These are phyloP conservation scores for Leccinellum luteum DNA, from an alignment of 768 basidiomycete species.

Conservation along the genomic window DNA sequence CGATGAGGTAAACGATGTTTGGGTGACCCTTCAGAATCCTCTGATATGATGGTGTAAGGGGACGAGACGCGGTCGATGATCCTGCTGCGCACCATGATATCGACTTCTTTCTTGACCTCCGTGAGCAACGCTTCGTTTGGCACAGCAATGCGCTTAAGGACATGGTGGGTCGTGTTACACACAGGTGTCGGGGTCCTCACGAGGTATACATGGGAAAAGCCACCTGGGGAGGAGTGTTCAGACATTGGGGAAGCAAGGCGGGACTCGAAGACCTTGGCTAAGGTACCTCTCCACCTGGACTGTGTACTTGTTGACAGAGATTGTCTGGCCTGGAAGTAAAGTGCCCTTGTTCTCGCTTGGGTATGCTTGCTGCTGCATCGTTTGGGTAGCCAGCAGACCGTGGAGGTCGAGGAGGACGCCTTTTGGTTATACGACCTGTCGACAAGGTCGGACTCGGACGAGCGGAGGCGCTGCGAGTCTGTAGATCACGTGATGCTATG, in stretches of 20 bases:
- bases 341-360: slow-evolving; percentile 56
- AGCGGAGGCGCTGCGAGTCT: neutral
- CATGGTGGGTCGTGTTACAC: slow-evolving; percentile 90
- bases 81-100: slow-evolving; percentile 81
- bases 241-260: slow-evolving; percentile 6
- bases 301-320: slow-evolving; percentile 83
- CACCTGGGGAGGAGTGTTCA: slow-evolving; percentile 53
- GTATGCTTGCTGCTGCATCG: slow-evolving; percentile 45
- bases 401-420: neutral
- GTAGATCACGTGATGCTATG: slow-evolving; percentile 16
- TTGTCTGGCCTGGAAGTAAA: slow-evolving; percentile 77
- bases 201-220: slow-evolving; percentile 97
- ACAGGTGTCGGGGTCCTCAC: slow-evolving; percentile 85
- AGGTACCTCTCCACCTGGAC: slow-evolving; percentile 95
- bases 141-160: slow-evolving; percentile 95
- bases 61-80: slow-evolving; percentile 10
- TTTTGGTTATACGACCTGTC: neutral
- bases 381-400: neutral
- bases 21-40: slow-evolving; percentile 89
- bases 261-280: slow-evolving; percentile 69
- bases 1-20: slow-evolving; percentile 94
- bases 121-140: slow-evolving; percentile 84
- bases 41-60: slow-evolving; percentile 45
- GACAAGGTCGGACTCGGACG: neutral
- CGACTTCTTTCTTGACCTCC: slow-evolving; percentile 96